These are phyloP conservation scores for Sporothrix variecibatus DNA, from an alignment of 2,329 filamentous ascomycete species.

Conservation along the genomic window DNA sequence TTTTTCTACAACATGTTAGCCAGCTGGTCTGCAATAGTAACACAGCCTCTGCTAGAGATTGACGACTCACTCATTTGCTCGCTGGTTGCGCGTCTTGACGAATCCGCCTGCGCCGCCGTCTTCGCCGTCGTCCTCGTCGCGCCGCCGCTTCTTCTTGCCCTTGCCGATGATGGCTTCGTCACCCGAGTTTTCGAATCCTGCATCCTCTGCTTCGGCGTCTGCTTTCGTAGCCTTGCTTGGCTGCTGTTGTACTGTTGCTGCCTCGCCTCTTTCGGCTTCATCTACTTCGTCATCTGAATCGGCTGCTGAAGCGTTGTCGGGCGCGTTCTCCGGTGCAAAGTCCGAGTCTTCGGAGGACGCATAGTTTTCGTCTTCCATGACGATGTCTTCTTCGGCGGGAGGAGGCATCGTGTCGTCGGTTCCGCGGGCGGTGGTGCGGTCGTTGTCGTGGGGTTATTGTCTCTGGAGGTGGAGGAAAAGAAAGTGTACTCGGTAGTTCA, in stretches of 20 bases:
- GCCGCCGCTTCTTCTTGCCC: conserved; percentile 55
- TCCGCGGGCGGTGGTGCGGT: not conserved
- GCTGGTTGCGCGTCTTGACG: conserved; percentile 72
- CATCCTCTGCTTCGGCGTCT: conserved; percentile 45
- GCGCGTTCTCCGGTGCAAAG: conserved; percentile 62
- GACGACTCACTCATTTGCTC: conserved; percentile 59
- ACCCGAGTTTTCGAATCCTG: conserved; percentile 67
- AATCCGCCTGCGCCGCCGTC: conserved; percentile 64
- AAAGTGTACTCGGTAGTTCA: not conserved
- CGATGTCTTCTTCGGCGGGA: conserved; percentile 39
- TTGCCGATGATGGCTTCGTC: conserved; percentile 69
- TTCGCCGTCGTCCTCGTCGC: conserved; percentile 52
- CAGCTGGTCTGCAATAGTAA: too few species aligned
- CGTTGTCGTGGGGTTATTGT: not conserved
- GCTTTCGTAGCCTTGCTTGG: conserved; percentile 33
- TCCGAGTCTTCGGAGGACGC: conserved; percentile 73
- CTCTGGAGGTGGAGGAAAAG: not conserved
- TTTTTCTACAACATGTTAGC: conserved; percentile 47
- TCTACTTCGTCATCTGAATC: conserved; percentile 48
- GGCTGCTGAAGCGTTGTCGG: conserved; percentile 46
- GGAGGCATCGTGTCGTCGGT: conserved; percentile 43
- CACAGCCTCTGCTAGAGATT: too few species aligned
- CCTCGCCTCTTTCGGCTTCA: conserved; percentile 28
- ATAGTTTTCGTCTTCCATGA: conserved; percentile 56
- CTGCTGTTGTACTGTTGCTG: conserved; percentile 27